Percentiles rank a stretch among this genome's conserved stretches.
Conservation (phyloP, 73 alveolate genomes). For the Paramecium primaurelia region DNA sequence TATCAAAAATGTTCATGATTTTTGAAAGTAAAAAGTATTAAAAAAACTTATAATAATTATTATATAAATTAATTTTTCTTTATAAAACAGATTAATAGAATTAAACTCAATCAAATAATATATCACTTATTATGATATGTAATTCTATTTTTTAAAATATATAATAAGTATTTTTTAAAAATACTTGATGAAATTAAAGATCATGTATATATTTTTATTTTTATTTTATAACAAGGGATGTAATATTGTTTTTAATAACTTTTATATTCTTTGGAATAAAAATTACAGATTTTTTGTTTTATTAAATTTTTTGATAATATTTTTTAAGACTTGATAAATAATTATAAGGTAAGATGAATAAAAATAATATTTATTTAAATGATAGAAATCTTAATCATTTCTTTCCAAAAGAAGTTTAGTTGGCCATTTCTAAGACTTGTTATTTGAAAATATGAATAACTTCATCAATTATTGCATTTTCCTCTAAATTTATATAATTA, state of each 20-base stretch:
- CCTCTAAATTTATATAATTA: not conserved
- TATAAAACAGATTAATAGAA: too few species aligned
- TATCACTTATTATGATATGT: too few species aligned
- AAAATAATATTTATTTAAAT: not conserved
- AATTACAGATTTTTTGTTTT: too few species aligned
- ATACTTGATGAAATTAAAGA: not conserved
- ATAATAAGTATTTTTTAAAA: not conserved
- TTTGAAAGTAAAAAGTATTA: not conserved
- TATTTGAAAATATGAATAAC: constrained; percentile 28
- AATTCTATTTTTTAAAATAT: too few species aligned
- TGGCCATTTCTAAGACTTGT: constrained; percentile 27
- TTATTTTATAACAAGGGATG: too few species aligned
- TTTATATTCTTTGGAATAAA: too few species aligned
- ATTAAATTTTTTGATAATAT: too few species aligned
- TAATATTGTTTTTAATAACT: too few species aligned
- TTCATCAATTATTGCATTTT: constrained; percentile 21
- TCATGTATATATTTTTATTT: too few species aligned
- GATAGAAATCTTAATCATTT: not conserved
- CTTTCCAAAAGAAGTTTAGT: constrained; percentile 17
- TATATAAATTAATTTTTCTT: not conserved
- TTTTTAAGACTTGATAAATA: too few species aligned
- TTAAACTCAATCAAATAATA: not conserved
- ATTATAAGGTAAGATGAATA: not conserved
- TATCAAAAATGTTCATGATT: not conserved
- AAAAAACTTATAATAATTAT: not conserved